Evolutionary conservation across 495 filamentous ascomycete species (phyloP).

Genomic region (Penicillium nucicola): DNA sequence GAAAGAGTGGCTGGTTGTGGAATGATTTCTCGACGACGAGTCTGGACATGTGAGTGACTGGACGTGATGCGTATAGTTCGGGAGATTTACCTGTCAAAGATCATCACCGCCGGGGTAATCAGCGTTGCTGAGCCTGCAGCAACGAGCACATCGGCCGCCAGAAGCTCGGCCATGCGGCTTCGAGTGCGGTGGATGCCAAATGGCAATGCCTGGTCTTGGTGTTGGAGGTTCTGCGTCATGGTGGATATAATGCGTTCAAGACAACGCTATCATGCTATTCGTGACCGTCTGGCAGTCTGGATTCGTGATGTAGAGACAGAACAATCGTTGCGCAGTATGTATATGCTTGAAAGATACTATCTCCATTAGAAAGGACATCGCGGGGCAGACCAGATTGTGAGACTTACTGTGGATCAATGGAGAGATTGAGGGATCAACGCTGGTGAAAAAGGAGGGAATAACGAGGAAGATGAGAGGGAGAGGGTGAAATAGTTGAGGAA

Average conservation of each 20-base stretch:
- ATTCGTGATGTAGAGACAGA: not conserved
- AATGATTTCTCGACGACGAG: slow-evolving; percentile 84
- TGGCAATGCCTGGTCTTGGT: slow-evolving; percentile 28
- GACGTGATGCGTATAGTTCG: not conserved
- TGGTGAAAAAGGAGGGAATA: not conserved
- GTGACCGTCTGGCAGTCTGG: slow-evolving; percentile 2
- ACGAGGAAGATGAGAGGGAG: not conserved
- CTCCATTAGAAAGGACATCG: slow-evolving; percentile 20
- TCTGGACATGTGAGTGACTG: slow-evolving; percentile 16
- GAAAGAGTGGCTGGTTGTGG: slow-evolving; percentile 61
- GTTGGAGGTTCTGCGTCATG: slow-evolving; percentile 23
- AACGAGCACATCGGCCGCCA: slow-evolving; percentile 32
- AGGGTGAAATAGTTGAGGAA: slow-evolving; percentile 1
- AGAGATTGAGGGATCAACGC: slow-evolving; percentile 5
- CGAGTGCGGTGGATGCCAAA: slow-evolving; percentile 25
- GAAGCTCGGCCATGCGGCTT: slow-evolving; percentile 29
- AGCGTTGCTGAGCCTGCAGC: slow-evolving; percentile 38
- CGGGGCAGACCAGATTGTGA: slow-evolving; percentile 19
- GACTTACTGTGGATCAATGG: slow-evolving; percentile 20
- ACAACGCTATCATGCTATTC: slow-evolving; percentile 6
- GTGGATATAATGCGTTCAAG: slow-evolving; percentile 2
- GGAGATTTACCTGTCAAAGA: slow-evolving; percentile 33
- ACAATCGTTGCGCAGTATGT: not conserved
- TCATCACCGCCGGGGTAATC: slow-evolving; percentile 40
- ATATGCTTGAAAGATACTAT: not conserved